phyloP scores from a whole-genome alignment of 73 alveolate species.

The Stentor coeruleus region DNA sequence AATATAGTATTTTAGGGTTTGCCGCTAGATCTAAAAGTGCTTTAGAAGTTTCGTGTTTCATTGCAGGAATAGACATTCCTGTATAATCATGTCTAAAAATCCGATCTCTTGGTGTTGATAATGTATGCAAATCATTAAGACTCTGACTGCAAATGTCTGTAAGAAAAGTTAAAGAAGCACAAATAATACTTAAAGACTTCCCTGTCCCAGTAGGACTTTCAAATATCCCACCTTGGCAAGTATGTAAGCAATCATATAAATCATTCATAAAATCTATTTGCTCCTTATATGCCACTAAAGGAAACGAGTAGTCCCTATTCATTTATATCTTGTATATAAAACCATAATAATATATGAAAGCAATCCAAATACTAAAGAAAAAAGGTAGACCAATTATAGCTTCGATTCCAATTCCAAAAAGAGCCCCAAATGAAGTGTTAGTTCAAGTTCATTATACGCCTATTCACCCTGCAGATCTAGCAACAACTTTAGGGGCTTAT shows the following conservation, averaged over 20 bases:
- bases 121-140: constrained; percentile 39
- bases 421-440: not conserved
- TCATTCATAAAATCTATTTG: constrained; percentile 56
- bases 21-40: too few relatives aligned
- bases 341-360: too few relatives aligned
- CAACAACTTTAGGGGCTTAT: too few relatives aligned
- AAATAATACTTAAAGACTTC: constrained; percentile 84
- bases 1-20: not conserved
- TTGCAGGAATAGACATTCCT: constrained; percentile 2
- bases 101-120: not conserved
- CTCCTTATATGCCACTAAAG: constrained; percentile 59
- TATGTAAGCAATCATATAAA: constrained; percentile 36
- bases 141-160: constrained; percentile 26
- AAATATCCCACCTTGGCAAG: constrained; percentile 33
- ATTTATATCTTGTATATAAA: not conserved
- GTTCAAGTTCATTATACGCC: not conserved
- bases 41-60: not conserved
- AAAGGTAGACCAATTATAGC: not conserved
- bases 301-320: constrained; percentile 38
- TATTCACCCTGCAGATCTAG: not conserved
- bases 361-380: not conserved
- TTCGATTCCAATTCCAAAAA: not conserved
- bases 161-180: constrained; percentile 59
- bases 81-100: too few relatives aligned
- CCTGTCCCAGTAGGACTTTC: constrained; percentile 99